Percentiles rank a stretch among this genome's conserved stretches.
These are phyloP conservation scores for Phytophthora melonis DNA, from an alignment of 352 stramenopile genomes.

Conservation along the genomic window DNA sequence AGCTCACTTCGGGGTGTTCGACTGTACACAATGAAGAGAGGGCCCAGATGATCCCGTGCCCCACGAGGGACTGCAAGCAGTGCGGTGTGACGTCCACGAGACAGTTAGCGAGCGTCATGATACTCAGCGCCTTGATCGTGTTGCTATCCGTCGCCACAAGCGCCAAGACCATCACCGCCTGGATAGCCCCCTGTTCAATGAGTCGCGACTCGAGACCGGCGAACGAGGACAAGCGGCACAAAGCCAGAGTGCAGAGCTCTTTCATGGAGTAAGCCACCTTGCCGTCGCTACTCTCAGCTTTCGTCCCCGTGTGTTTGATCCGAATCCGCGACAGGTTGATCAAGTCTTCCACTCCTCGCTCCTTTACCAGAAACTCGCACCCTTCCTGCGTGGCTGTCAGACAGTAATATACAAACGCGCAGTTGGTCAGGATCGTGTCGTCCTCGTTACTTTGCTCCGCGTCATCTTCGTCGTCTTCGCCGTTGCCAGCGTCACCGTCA, in stretches of 20 bases:
- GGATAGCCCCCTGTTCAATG: conserved; percentile 79
- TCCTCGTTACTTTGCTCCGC: conserved; percentile 36
- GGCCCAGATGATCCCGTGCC: conserved; percentile 83
- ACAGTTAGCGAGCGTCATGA: conserved; percentile 83
- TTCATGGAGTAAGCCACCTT: conserved; percentile 51
- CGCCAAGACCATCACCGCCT: conserved; percentile 75
- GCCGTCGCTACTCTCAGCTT: conserved; percentile 10
- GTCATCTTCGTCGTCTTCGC: conserved; percentile 26
- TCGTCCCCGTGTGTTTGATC: conserved; percentile 38
- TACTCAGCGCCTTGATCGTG: conserved; percentile 73
- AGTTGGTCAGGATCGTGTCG: conserved; percentile 74
- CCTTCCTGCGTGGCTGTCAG: conserved; percentile 73
- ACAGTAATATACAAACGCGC: conserved; percentile 71
- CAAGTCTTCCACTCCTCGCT: conserved; percentile 72
- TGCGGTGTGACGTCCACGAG: conserved; percentile 64
- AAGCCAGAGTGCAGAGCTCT: conserved; percentile 73
- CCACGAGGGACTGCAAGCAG: conserved; percentile 71
- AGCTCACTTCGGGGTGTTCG: conserved; percentile 60
- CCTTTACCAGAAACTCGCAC: conserved; percentile 78
- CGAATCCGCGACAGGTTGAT: conserved; percentile 68
- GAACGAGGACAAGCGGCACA: conserved; percentile 78
- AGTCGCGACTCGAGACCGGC: conserved; percentile 63
- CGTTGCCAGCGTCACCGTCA: conserved; percentile 1
- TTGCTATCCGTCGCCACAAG: conserved; percentile 74
- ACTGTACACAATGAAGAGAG: conserved; percentile 72